Conservation (phyloP, 176 grass and related monocot genomes). For the Zizania latifolia region DNA sequence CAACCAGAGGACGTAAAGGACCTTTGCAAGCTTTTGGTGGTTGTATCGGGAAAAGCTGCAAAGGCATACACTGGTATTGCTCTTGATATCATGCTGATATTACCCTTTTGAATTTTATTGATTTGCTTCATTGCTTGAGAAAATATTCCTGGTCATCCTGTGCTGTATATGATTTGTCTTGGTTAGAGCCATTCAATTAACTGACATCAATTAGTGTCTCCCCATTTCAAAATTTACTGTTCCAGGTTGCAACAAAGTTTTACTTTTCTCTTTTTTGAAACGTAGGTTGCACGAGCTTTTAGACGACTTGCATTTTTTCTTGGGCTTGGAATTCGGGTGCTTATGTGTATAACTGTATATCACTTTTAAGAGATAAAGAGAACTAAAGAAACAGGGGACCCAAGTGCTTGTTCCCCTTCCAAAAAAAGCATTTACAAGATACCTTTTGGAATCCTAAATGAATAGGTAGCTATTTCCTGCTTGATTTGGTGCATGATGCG, state of each 20-base stretch:
- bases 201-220: background rate
- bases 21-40: slow-evolving; percentile 83
- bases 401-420: background rate
- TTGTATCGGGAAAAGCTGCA: slow-evolving; percentile 53
- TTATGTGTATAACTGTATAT: background rate
- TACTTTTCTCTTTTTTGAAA: background rate
- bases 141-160: slow-evolving; percentile 10
- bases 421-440: background rate
- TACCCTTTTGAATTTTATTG: slow-evolving; percentile 2
- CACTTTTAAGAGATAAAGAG: background rate
- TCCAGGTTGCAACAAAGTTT: background rate
- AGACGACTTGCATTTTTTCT: background rate
- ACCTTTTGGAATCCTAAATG: background rate
- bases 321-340: slow-evolving; percentile 20
- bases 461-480: background rate
- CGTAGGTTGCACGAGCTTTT: background rate
- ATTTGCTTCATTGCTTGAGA: background rate
- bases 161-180: slow-evolving; percentile 1
- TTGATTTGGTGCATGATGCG: background rate
- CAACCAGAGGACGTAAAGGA: slow-evolving; percentile 75
- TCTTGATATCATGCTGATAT: too few relatives aligned
- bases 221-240: slow-evolving; percentile 2
- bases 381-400: background rate
- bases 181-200: slow-evolving; percentile 11
- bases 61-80: slow-evolving; percentile 67